Base-by-base conservation (phyloP, 495 filamentous ascomycete genomes). In the Penicillium lividum region DNA sequence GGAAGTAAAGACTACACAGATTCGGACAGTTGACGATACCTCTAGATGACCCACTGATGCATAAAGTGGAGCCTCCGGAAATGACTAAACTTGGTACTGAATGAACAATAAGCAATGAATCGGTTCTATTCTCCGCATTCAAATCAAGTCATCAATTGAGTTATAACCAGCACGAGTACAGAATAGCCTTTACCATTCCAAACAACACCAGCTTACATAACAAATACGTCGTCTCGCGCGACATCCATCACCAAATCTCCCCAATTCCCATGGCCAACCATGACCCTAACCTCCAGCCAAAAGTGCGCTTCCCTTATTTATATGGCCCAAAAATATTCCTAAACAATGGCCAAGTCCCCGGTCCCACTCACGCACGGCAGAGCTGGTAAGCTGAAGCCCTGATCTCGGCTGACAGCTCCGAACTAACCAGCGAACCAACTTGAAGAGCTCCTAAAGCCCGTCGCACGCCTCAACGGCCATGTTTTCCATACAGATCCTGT, bases 401-500 rank as follows among this genome's bases (percentile, higher is more conserved):
- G 27, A 29, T 42, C 28, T 8, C 1, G 10, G n/a, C 29, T 29
- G 25, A 51, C 48, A 52, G 28, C 18, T n/a, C 3, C 9, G 25
- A 36, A 4, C 53, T 44, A 51, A 18, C 9, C 3, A 49, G n/a
- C 11, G 28, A 49, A 31, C 7, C 25, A 27, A 22, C 22, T 22
- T 22, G 22, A 22, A 71, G 68, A 64, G 8, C 44, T 56, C 33
- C 58, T 71, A 6, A 18, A 28, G 2, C 30, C 51, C 8, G 68
- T 64, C 28, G 61, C 68, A 8, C 31, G 34, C 4, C 25, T 71
- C 22, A 65, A 69, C 15, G 64, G 66, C 8, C 64, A 56, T 9
- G 64, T 62, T 27, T 71, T 71, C 16, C 58, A 58, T 27, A 60
- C 53, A 4, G 68, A 71, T 28, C 68, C 68, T 0, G 61, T 69